Conservation (phyloP, 73 alveolate species). For the Paramecium sexaurelia region DNA sequence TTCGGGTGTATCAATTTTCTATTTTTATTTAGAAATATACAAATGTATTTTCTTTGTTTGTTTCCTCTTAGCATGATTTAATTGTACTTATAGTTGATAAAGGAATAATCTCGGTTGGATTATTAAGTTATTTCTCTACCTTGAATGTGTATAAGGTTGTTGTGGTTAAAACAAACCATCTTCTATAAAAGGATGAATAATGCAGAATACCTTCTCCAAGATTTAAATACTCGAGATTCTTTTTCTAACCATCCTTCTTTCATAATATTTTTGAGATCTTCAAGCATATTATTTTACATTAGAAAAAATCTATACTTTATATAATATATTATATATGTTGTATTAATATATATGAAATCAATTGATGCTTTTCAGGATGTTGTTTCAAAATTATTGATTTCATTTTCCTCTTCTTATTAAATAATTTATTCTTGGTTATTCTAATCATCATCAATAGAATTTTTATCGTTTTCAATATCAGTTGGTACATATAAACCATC, state of each 20-base stretch:
- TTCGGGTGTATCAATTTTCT: conserved; percentile 85
- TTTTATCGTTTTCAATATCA: neutral
- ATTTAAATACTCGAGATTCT: conserved; percentile 81
- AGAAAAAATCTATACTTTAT: neutral
- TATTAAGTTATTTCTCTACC: conserved; percentile 74
- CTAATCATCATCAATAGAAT: neutral
- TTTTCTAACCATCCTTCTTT: conserved; percentile 92
- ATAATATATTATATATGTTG: neutral
- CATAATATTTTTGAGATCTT: conserved; percentile 72
- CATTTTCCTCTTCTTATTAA: neutral
- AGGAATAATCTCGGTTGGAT: conserved; percentile 86
- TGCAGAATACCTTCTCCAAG: conserved; percentile 86
- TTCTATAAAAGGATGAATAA: conserved; percentile 50
- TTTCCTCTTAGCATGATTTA: conserved; percentile 85
- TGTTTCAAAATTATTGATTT: too few relatives aligned
- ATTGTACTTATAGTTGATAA: conserved; percentile 81
- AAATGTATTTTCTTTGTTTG: conserved; percentile 76
- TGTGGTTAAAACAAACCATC: conserved; percentile 85
- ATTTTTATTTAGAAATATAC: conserved; percentile 65
- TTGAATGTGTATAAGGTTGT: conserved; percentile 80
- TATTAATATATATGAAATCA: neutral
- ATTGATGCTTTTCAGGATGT: neutral
- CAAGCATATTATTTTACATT: conserved; percentile 21
- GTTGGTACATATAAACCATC: conserved; percentile 22
- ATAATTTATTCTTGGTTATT: neutral